Base-by-base conservation (phyloP, 192 early-diverging fungal species). In the Gaertneriomyces semiglobifer region DNA sequence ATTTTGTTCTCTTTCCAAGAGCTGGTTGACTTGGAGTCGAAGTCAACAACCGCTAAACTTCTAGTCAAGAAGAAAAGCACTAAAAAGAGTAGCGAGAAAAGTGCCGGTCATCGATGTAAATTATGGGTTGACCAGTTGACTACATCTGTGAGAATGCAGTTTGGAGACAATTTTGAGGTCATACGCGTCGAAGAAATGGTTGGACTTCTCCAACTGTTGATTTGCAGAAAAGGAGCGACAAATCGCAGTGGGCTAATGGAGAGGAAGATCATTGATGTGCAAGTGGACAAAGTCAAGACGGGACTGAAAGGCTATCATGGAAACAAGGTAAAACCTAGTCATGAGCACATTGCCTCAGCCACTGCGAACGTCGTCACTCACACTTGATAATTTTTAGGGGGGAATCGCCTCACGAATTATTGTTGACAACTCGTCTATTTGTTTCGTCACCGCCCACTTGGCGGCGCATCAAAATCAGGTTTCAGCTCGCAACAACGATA, bases 201-300 rank as follows among this genome's bases (percentile, higher is more conserved):
- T 25, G 96, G 96, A 6, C 79, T 99, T 53, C 94, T 95, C 69
- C 87, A 91, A 53, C 90, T 88, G 60, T 83, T 94, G 12, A 94
- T 97, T 79, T 82, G 92, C 5, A 77, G 84, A 53, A 81, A 79
- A 38, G 75, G 84, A 47, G 82, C 83, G 44, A 80, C 84, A 48
- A 85, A 75, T 41, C 73, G 78, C 7, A 33, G 25, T 2, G 25
- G 25, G 25, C 25, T 33, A 2, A 33, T 33, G 25, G 25, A 33
- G 25, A 33, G 25, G 25, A 33, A 33, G 25, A 72, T 86, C 50
- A 84, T 76, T 44, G 79, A 88, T 55, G 77, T 86, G 39, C 78
- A 86, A 45, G 88, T 87, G 10, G 79, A 85, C 10, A 83, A 84
- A 54, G 89, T 92, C 40, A 96, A 99, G 80, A 99, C 96, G 1